Evolutionary conservation across 208 protist species (phyloP).

Genomic region (Trypanosoma vivax): DNA sequence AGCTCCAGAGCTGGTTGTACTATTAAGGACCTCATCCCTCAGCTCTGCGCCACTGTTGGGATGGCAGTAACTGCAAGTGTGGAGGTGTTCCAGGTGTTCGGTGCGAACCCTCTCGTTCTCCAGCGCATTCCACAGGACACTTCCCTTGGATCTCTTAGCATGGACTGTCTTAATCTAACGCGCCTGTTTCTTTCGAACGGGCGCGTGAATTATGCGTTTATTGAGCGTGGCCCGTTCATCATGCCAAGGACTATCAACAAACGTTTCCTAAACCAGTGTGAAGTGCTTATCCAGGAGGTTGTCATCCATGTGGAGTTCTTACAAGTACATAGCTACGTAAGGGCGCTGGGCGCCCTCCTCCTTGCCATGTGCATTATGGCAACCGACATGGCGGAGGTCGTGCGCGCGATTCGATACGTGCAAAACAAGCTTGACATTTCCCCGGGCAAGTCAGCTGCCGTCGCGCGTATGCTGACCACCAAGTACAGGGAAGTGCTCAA

Average conservation of each 20-base stretch:
- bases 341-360: conserved; percentile 47
- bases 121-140: conserved; percentile 28
- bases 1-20: conserved; percentile 16
- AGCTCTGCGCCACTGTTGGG: conserved; percentile 37
- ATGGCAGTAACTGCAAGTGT: conserved; percentile 38
- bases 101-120: conserved; percentile 46
- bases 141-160: conserved; percentile 25
- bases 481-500: conserved; percentile 50
- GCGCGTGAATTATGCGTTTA: conserved; percentile 57
- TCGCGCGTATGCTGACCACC: conserved; percentile 49
- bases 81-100: conserved; percentile 68
- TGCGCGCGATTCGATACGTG: conserved; percentile 43
- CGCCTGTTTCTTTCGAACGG: conserved; percentile 58
- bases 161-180: conserved; percentile 31
- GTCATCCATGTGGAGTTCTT: conserved; percentile 79
- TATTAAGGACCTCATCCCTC: conserved; percentile 33
- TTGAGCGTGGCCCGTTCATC: conserved; percentile 47
- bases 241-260: conserved; percentile 68
- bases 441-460: conserved; percentile 42
- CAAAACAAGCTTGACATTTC: conserved; percentile 57
- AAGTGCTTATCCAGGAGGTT: conserved; percentile 63
- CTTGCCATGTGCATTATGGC: conserved; percentile 58
- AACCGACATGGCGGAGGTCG: conserved; percentile 30
- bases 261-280: conserved; percentile 57
- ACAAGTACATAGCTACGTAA: conserved; percentile 56